Percentiles rank a stretch among this genome's conserved stretches.
These are phyloP conservation scores for Orobanche coerulescens DNA, from an alignment of 257 asterid species.

Conservation along the genomic window DNA sequence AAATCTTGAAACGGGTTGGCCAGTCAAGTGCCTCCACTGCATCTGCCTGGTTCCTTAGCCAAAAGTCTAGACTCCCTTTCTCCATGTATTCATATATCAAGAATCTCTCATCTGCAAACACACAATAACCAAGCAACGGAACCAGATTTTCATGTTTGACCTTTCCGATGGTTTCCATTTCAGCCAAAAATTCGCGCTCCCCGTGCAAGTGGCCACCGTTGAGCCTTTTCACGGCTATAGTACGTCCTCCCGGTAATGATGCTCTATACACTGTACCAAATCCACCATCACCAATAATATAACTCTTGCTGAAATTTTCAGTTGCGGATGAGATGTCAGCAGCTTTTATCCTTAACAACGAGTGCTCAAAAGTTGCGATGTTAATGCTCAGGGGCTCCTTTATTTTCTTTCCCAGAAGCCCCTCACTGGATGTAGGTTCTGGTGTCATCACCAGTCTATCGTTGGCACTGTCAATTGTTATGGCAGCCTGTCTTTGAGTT, in stretches of 20 bases:
- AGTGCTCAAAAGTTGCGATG: slow-evolving; percentile 64
- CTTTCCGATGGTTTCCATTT: slow-evolving; percentile 80
- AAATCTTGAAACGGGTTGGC: slow-evolving; percentile 68
- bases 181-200: slow-evolving; percentile 68
- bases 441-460: slow-evolving; percentile 26
- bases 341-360: slow-evolving; percentile 49
- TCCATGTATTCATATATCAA: slow-evolving; percentile 76
- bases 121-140: slow-evolving; percentile 61
- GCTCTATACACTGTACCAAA: slow-evolving; percentile 72
- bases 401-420: slow-evolving; percentile 35
- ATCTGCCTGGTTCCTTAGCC: slow-evolving; percentile 48
- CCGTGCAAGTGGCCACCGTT: slow-evolving; percentile 57
- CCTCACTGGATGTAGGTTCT: slow-evolving; percentile 41
- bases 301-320: slow-evolving; percentile 58
- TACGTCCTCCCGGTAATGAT: slow-evolving; percentile 33
- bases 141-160: slow-evolving; percentile 63
- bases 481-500: slow-evolving; percentile 21
- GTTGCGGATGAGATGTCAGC: slow-evolving; percentile 59
- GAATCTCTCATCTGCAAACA: slow-evolving; percentile 53
- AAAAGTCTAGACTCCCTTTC: slow-evolving; percentile 70
- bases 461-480: slow-evolving; percentile 20
- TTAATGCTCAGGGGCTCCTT: slow-evolving; percentile 78
- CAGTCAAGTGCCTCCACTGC: slow-evolving; percentile 39
- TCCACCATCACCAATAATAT: slow-evolving; percentile 73
- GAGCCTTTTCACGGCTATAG: slow-evolving; percentile 63